Evolutionary conservation across 2,329 filamentous ascomycete genomes (phyloP), one percentile per base, ranked within the genome.

Genomic region (Fusarium sp.): DNA sequence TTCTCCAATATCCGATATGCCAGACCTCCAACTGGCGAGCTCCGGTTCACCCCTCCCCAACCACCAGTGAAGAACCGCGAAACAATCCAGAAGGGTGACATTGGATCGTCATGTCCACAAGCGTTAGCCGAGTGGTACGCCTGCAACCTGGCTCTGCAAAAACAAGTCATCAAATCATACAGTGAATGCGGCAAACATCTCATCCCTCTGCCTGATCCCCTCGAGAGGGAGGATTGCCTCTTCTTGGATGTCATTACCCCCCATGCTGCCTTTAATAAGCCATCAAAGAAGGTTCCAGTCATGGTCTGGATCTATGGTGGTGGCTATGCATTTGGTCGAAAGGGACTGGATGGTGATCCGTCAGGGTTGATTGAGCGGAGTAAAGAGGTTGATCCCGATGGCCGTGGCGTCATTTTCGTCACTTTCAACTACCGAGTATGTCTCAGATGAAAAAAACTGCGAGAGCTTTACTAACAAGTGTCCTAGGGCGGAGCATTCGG

Each of bases 341-440:
- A 56, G 23, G 18, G 27, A 11, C 25, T 29, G 31, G 46, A 18
- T 29, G 14, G 34, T 4, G 53, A 58, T 10, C 60, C 60, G 1
- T 31, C 1, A 4, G 60, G 60, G 4, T 29, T 62, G 10, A 54
- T 58, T 4, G 14, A 25, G 3, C 33, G 50, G 3, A 33, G 40
- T 0, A 18, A 42, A 6, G 13, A 14, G 6, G 14, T 11, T 11
- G 13, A 58, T 1, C 4, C 18, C 0, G 46, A 50, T 13, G 53
- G 23, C 0, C 34, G 34, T 1, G 34, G 34, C 0, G 27, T 53
- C 0, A 36, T 62, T 8, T 62, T 62, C 1, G 44, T 62, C 5
- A 14, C 54, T 3, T 34, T 62, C 3, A 62, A 62, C 14, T 62
- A 62, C 13, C 54, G 60, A 4, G 42, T 62, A 38, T 38, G 34